These are phyloP conservation scores for Cryptosporidium parvum DNA, from an alignment of 169 alveolate genomes.

Conservation along the genomic window DNA sequence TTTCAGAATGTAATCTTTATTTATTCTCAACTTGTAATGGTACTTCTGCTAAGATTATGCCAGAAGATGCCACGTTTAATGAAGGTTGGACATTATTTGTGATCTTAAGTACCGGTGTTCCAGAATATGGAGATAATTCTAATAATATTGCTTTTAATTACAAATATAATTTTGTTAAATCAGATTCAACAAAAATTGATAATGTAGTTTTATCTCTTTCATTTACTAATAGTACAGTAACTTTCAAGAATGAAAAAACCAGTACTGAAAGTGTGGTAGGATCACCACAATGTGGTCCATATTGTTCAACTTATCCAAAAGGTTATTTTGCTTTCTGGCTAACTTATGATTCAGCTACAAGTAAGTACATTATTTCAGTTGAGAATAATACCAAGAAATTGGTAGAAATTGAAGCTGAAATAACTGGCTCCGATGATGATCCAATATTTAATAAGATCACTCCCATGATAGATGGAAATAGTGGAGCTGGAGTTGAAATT, in stretches of 20 bases:
- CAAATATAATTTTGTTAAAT: conserved; percentile 20
- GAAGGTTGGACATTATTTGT: conserved; percentile 51
- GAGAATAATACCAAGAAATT: conserved; percentile 43
- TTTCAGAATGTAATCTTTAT: conserved; percentile 12
- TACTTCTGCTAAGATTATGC: conserved; percentile 44
- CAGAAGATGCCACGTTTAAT: conserved; percentile 25
- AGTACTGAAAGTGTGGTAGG: conserved; percentile 1
- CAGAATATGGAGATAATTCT: not conserved
- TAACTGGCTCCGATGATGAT: not conserved
- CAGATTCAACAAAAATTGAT: not conserved
- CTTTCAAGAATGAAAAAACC: conserved; percentile 37
- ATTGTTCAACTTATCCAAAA: conserved; percentile 53
- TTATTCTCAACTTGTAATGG: conserved; percentile 35
- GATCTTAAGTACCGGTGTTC: conserved; percentile 38
- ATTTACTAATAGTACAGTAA: conserved; percentile 4
- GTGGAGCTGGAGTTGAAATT: not conserved
- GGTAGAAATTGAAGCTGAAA: conserved; percentile 24
- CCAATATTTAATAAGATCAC: conserved; percentile 9
- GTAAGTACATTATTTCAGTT: conserved; percentile 3
- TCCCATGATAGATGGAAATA: not conserved
- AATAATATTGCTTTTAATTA: conserved; percentile 3
- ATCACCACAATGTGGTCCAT: conserved; percentile 64
- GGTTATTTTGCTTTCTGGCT: conserved; percentile 66
- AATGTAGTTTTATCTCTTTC: conserved; percentile 24
- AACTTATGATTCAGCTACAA: conserved; percentile 12